Evolutionary conservation across 768 basidiomycete genomes (phyloP).

Genomic region (Lentinula sp.): DNA sequence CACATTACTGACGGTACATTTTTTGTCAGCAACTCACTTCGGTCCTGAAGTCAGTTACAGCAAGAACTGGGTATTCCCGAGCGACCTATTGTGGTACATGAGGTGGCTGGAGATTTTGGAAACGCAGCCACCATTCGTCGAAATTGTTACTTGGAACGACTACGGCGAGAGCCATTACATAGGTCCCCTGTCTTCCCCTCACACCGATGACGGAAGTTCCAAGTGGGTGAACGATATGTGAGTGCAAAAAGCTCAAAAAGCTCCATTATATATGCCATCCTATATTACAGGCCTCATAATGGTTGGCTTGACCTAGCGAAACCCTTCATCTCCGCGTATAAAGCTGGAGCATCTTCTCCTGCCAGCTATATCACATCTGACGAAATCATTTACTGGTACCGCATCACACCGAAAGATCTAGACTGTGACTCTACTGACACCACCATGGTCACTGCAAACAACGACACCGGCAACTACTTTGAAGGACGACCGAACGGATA

Average conservation of each 20-base stretch:
- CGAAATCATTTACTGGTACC: slow-evolving; percentile 16
- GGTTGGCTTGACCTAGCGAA: slow-evolving; percentile 41
- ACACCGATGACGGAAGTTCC: slow-evolving; percentile 16
- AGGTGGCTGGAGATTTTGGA: slow-evolving; percentile 14
- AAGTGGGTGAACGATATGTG: slow-evolving; percentile 17
- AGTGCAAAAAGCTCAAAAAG: neutral
- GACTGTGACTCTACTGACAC: slow-evolving; percentile 16
- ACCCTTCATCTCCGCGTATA: slow-evolving; percentile 40
- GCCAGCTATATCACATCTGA: slow-evolving; percentile 11
- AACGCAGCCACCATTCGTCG: slow-evolving; percentile 13
- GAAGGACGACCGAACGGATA: slow-evolving; percentile 15
- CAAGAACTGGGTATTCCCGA: slow-evolving; percentile 17
- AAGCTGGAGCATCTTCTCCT: slow-evolving; percentile 25
- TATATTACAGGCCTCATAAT: slow-evolving; percentile 10
- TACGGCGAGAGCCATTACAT: slow-evolving; percentile 50
- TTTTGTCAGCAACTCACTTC: slow-evolving; percentile 11
- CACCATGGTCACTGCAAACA: slow-evolving; percentile 13
- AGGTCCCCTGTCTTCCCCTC: slow-evolving; percentile 28
- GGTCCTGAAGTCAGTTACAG: slow-evolving; percentile 15
- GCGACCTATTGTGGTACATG: slow-evolving; percentile 14
- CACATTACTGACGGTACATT: neutral
- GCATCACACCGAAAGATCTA: slow-evolving; percentile 10
- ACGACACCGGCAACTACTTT: slow-evolving; percentile 14
- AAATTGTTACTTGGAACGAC: slow-evolving; percentile 42
- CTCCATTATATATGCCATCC: neutral